Evolutionary conservation across 768 basidiomycete genomes (phyloP), one percentile per base, ranked within the genome.

Genomic region (Amanita brunnescens): DNA sequence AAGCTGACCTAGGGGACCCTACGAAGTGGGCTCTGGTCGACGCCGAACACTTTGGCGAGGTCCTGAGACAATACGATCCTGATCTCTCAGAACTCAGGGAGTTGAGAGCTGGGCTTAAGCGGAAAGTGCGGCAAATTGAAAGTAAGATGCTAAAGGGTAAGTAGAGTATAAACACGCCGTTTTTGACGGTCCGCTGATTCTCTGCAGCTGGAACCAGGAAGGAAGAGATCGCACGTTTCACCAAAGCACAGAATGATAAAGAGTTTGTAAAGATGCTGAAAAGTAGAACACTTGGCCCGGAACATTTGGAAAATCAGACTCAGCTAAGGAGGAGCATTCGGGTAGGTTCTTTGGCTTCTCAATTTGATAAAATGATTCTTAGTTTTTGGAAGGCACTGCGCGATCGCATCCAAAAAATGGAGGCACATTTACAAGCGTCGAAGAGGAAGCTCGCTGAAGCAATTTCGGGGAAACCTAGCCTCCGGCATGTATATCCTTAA

Each of bases 181-280:
- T 12, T 18, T 30, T 41, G 8, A 26, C 29, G 12, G 21, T n/a
- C 21, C n/a, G n/a, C 14, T 14, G 21, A 35, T 52, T 24, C 44
- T 41, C 13, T 37, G 35, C 59, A 95, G 93, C 84, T 35, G 81
- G 80, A 45, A 89, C 87, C 53, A 81, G 87, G 56, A 78, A 78
- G 57, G 91, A 93, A 62, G 92, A 96, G 60, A 85, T 91, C 21
- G 70, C 73, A 14, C 80, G 90, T 4, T 93, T 91, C 64, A 74
- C 83, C 49, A 81, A 79, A 57, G 92, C 91, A 1, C 80, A 81
- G 54, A 75, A 74, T 26, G 92, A 97, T 61, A 76, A 80, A 2
- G 85, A 86, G 49, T 90, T 94, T 63, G 78, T 81, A 8, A 85
- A 81, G 59, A 79, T 86, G 72, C 67, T 90, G 48, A 82, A 79